Percentiles rank a stretch among this genome's conserved stretches.
phyloP scores from a whole-genome alignment of 169 alveolate species.

The Blepharisma undulans region DNA sequence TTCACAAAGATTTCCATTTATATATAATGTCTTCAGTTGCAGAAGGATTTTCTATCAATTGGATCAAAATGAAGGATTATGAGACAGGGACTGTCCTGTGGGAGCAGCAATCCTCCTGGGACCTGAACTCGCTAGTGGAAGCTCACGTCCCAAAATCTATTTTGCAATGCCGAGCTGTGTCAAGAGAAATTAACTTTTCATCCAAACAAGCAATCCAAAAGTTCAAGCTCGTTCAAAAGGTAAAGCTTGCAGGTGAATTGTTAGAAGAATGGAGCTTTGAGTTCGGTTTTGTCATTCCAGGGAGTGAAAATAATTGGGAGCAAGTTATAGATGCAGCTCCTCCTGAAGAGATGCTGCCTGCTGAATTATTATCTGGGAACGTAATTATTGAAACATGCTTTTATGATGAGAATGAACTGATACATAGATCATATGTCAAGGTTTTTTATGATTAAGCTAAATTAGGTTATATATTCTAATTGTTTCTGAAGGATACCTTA shows the following conservation, averaged over 20 bases:
- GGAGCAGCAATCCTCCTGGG: conserved; percentile 50
- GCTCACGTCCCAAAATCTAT: conserved; percentile 67
- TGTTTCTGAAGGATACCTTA: neutral
- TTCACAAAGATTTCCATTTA: neutral
- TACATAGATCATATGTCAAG: neutral
- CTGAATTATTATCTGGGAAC: conserved; percentile 70
- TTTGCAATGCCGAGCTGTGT: conserved; percentile 55
- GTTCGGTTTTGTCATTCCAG: conserved; percentile 81
- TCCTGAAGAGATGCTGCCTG: conserved; percentile 66
- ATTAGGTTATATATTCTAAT: neutral
- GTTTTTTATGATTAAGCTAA: neutral
- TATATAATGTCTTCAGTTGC: conserved; percentile 39
- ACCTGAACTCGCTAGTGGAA: conserved; percentile 35
- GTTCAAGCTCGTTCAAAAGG: conserved; percentile 57
- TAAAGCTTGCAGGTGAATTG: conserved; percentile 49
- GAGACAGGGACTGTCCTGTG: conserved; percentile 58
- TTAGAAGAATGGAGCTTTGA: conserved; percentile 63
- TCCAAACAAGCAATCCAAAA: conserved; percentile 53
- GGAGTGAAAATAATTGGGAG: conserved; percentile 76
- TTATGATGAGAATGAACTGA: neutral
- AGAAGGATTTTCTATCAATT: conserved; percentile 65
- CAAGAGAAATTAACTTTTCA: conserved; percentile 67
- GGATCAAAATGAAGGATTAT: conserved; percentile 67
- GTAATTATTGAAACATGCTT: conserved; percentile 63
- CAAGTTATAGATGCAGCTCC: conserved; percentile 70